Evolutionary conservation across 331 rosid species (phyloP).

Genomic region (Malus hybrid): DNA sequence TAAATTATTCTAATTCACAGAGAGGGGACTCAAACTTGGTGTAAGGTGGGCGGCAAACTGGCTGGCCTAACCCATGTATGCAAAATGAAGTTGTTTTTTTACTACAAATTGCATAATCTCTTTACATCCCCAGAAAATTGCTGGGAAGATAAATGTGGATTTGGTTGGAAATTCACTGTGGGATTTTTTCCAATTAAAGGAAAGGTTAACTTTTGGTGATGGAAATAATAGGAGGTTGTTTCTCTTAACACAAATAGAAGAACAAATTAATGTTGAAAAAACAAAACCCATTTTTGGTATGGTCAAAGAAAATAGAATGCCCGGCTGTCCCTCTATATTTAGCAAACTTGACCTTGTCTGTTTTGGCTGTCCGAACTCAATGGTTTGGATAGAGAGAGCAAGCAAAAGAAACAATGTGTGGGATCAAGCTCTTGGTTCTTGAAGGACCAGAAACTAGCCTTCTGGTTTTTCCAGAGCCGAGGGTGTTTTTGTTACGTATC

Average conservation of each 20-base stretch:
- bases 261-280: neutral
- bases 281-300: neutral
- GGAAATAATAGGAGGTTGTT: neutral
- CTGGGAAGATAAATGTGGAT: neutral
- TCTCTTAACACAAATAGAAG: neutral
- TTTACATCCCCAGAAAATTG: neutral
- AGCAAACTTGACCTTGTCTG: conserved; percentile 34
- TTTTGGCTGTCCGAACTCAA: conserved; percentile 27
- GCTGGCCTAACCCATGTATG: neutral
- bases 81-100: neutral
- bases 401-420: conserved; percentile 16
- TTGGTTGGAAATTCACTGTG: neutral
- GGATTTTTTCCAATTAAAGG: neutral
- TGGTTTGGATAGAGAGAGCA: conserved; percentile 19
- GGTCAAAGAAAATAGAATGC: neutral
- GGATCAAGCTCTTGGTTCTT: conserved; percentile 3
- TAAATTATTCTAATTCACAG: too few relatives aligned
- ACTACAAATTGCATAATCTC: too few relatives aligned
- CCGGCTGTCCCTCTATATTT: conserved; percentile 20
- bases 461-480: conserved; percentile 30
- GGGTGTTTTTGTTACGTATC: neutral
- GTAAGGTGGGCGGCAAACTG: too few relatives aligned
- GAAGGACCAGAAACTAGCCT: conserved; percentile 22
- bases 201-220: neutral
- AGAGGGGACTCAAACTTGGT: too few relatives aligned